Percentiles rank a stretch among this genome's conserved stretches.
Conservation (phyloP, 2,329 filamentous ascomycete species). For the Trichoderma simmonsii region DNA sequence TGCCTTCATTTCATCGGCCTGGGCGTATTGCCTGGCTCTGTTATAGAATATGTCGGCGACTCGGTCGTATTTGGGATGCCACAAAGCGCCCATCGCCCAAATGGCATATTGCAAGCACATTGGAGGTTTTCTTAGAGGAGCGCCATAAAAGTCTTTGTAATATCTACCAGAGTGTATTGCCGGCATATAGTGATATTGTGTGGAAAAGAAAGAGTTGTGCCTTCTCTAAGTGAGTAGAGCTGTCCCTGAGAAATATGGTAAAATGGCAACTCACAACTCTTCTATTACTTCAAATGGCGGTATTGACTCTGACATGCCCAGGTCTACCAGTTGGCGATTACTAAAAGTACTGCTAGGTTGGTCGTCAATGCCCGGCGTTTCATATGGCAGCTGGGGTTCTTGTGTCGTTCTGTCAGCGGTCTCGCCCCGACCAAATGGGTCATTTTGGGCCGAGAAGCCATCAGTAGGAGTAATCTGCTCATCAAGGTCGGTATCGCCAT, state of each 20-base stretch:
- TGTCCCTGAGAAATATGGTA: background rate
- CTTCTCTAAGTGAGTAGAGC: slow-evolving; percentile 37
- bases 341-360: slow-evolving; percentile 18
- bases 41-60: slow-evolving; percentile 78
- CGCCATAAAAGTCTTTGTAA: slow-evolving; percentile 66
- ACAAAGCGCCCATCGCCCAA: slow-evolving; percentile 72
- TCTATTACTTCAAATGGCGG: slow-evolving; percentile 77
- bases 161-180: slow-evolving; percentile 77
- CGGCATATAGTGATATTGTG: slow-evolving; percentile 68
- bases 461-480: background rate
- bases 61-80: slow-evolving; percentile 67
- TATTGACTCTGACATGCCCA: slow-evolving; percentile 78
- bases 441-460: slow-evolving; percentile 10
- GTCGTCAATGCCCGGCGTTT: slow-evolving; percentile 18
- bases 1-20: slow-evolving; percentile 79
- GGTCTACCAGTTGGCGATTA: slow-evolving; percentile 57
- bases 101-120: slow-evolving; percentile 82
- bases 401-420: background rate
- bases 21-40: slow-evolving; percentile 75
- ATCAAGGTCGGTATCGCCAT: background rate
- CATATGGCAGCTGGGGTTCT: slow-evolving; percentile 19
- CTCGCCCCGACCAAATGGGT: slow-evolving; percentile 17
- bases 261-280: slow-evolving; percentile 60
- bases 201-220: slow-evolving; percentile 71
- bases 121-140: slow-evolving; percentile 73